A percentile compares a stretch with the other conserved stretches of the same genome.
These are phyloP conservation scores for Sparassis latifolia DNA, from an alignment of 1,284 basidiomycete genomes.

Conservation along the genomic window DNA sequence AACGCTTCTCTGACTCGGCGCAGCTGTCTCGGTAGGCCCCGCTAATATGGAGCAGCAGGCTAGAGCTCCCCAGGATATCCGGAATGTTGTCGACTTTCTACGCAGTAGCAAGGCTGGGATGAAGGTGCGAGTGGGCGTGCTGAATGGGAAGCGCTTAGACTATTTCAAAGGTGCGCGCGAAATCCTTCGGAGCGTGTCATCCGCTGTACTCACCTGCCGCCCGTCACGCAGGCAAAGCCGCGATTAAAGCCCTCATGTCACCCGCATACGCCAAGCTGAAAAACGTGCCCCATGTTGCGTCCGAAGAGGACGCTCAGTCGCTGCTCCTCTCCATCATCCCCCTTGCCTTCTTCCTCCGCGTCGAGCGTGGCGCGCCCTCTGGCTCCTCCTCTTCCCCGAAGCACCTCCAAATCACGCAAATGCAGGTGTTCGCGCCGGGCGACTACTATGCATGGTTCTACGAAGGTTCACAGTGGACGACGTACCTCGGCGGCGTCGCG, in stretches of 20 bases:
- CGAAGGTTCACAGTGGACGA: constrained; percentile 90
- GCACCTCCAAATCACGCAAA: constrained; percentile 73
- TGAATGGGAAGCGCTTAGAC: constrained; percentile 93
- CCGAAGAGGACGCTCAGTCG: constrained; percentile 72
- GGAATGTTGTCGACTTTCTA: constrained; percentile 80
- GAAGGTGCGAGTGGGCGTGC: constrained; percentile 83
- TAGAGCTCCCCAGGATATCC: constrained; percentile 70
- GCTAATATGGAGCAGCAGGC: constrained; percentile 58
- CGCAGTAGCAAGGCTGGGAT: constrained; percentile 82
- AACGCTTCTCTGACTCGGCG: no score
- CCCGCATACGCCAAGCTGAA: constrained; percentile 89
- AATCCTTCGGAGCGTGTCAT: neutral
- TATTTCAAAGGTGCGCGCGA: constrained; percentile 88
- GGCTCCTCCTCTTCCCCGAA: constrained; percentile 73
- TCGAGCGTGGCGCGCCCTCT: constrained; percentile 71
- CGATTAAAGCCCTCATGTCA: constrained; percentile 86
- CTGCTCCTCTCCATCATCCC: constrained; percentile 75
- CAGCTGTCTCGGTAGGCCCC: no score
- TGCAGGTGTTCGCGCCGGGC: constrained; percentile 74
- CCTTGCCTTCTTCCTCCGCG: constrained; percentile 85
- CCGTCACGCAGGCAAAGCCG: constrained; percentile 69
- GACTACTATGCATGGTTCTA: constrained; percentile 97
- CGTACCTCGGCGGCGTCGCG: constrained; percentile 85
- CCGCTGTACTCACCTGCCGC: neutral
- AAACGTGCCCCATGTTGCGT: constrained; percentile 72